Evolutionary conservation across 371 early-diverging fungal species (phyloP), one percentile per base, ranked within the genome.

Genomic region (Mortierella sp.): DNA sequence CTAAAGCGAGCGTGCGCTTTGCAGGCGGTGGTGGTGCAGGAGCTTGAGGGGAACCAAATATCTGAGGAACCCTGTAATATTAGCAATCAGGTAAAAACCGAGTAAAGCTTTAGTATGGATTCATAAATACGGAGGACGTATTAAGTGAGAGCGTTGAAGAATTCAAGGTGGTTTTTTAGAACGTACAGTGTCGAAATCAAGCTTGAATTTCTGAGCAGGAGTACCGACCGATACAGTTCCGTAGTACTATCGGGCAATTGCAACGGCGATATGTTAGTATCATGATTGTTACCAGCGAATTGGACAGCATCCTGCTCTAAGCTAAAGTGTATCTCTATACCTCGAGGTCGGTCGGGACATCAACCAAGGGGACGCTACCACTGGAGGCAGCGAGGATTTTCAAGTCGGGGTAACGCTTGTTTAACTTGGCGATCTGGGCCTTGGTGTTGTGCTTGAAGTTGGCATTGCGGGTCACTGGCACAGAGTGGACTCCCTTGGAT

Each of bases 201-300:
- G 82, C 60, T 84, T 81, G 78, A 92, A 79, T 14, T 30, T 61
- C 64, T 91, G 86, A 5, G 83, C 79, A 14, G 93, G 93, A 15
- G 90, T 88, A n/a, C 92, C 93, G 15, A 92, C 64, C 6, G 72
- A 41, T 26, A 89, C 70, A 3, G 43, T 66, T 43, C 87, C 90
- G 51, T 85, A 86, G 76, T 89, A 88, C 71, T 71, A n/a, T 63
- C 4, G 14, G 37, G 14, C 37, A 1, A 34, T 11, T 7, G 37
- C 37, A 14, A 11, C 7, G 37, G 37, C 7, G 14, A 4, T 4
- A 34, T 11, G 37, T 34, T 14, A 34, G 37, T 34, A 34, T 34
- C 11, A 11, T 34, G 37, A 34, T 1, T 14, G 7, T 14, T 14
- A 14, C 11, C 1, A 34, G 4, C 37, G 11, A 4, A 14, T 14